Evolutionary conservation across 2,329 filamentous ascomycete species (phyloP), one percentile per base, ranked within the genome.

Genomic region (Aspergillus intermedius): DNA sequence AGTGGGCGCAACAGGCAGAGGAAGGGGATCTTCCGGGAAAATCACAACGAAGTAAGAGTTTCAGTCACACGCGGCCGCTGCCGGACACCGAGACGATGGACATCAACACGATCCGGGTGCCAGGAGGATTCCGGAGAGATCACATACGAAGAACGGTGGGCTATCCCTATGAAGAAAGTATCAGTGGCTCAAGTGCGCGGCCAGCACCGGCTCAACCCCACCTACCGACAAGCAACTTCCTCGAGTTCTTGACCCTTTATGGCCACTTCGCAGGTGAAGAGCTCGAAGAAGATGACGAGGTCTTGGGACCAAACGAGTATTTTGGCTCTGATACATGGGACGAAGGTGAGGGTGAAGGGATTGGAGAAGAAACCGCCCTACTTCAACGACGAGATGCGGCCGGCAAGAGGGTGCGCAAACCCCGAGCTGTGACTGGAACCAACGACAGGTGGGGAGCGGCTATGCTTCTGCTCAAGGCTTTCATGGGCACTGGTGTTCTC

Each of bases 261-360:
- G 93, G 93, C 3, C 93, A 98, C 71, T 98, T 98, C 66, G 93
- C 93, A 2, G 93, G 93, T 70, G 93, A 98, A 69, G 87, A 95
- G 64, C 79, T 98, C 10, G 91, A 96, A 66, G 93, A 98, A 69
- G 93, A 97, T 59, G 93, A 97, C 59, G 91, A 97, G 67, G 88
- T 84, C 1, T 75, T 95, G 12, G 82, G 79, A 4, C 88, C 89
- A 1, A 87, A 94, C 65, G 91, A 96, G 64, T 96, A 95, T 69
- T 96, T 96, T 65, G 86, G 84, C 6, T 91, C 88, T 0, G 87
- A 87, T 57, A 77, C 82, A 19, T 83, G 84, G 50, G 81, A 83
- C 45, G 67, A 53, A 74, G 77, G 37, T 71, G 69, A 52, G 79
- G 81, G 56, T 82, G 82, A 81, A 54, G 87, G 91, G 58, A 84